Conservation (phyloP, 2,329 filamentous ascomycete species). For the Alternaria consortialis region DNA sequence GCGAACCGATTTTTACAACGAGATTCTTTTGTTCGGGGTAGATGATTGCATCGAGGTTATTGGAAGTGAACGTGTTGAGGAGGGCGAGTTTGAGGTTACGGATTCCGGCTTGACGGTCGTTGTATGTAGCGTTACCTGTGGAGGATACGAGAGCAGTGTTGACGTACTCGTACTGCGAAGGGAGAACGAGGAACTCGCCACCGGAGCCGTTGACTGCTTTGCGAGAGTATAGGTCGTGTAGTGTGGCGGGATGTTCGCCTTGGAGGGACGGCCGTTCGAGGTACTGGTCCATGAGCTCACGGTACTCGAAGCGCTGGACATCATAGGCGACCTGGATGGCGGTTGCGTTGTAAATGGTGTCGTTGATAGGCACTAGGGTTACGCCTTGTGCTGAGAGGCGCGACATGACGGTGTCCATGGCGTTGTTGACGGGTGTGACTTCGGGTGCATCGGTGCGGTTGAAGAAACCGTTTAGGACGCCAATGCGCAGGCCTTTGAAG, state of each 20-base stretch:
- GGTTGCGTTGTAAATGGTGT: constrained; percentile 62
- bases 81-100: constrained; percentile 62
- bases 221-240: constrained; percentile 60
- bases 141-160: constrained; percentile 62
- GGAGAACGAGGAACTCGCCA: constrained; percentile 67
- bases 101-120: constrained; percentile 59
- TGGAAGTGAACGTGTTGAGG: constrained; percentile 58
- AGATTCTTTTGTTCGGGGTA: constrained; percentile 73
- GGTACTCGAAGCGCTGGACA: constrained; percentile 69
- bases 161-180: constrained; percentile 65
- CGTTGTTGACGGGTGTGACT: constrained; percentile 65
- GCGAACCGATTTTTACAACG: constrained; percentile 65
- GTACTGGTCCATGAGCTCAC: constrained; percentile 65
- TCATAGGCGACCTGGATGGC: constrained; percentile 61
- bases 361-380: constrained; percentile 60
- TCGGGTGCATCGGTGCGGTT: constrained; percentile 62
- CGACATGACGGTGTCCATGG: constrained; percentile 59
- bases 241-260: constrained; percentile 56
- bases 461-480: constrained; percentile 66
- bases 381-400: constrained; percentile 60
- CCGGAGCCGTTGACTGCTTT: constrained; percentile 40
- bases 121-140: constrained; percentile 62
- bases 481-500: constrained; percentile 57
- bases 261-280: constrained; percentile 57
- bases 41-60: constrained; percentile 66